Conservation (phyloP, 352 stramenopile species). For the Phytopythium helicoides region DNA sequence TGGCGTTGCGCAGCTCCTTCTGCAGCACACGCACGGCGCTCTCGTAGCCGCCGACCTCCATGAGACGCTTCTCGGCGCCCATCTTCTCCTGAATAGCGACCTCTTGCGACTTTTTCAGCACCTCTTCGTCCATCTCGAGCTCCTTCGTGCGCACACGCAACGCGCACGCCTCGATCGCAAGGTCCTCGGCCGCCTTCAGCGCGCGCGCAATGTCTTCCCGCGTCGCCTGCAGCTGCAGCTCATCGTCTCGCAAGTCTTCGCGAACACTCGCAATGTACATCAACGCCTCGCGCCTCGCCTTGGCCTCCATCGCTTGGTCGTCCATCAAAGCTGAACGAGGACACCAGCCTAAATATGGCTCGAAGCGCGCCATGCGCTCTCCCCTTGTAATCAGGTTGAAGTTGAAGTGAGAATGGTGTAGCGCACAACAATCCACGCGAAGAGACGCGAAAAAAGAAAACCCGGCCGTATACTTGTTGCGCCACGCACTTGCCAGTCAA, state of each 20-base stretch:
- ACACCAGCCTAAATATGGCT: constrained; percentile 1
- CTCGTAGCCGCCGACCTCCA: constrained; percentile 64
- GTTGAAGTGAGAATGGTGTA: no score
- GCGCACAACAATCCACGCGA: not conserved
- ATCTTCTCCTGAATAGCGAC: constrained; percentile 53
- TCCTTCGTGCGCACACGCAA: constrained; percentile 55
- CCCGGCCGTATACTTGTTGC: constrained; percentile 4
- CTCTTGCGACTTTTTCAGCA: constrained; percentile 41
- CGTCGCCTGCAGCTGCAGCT: constrained; percentile 37
- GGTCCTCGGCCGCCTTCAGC: constrained; percentile 41
- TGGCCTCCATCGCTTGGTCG: constrained; percentile 17
- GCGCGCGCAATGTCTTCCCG: constrained; percentile 30
- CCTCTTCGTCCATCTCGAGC: constrained; percentile 56
- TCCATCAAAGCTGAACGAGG: not conserved
- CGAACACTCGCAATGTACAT: constrained; percentile 38
- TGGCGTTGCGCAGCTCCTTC: constrained; percentile 46
- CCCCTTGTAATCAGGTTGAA: not conserved
- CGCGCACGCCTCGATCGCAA: constrained; percentile 46
- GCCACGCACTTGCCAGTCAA: not conserved
- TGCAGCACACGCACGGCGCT: constrained; percentile 52
- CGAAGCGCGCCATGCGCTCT: not conserved
- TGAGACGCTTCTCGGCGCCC: constrained; percentile 52
- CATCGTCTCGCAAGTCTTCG: constrained; percentile 28
- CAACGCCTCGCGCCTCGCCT: constrained; percentile 29
- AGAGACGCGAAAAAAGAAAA: constrained; percentile 2